Percentiles rank a stretch among this genome's conserved stretches.
These are phyloP conservation scores for Strigomonas galati DNA, from an alignment of 208 protist genomes.

Conservation along the genomic window DNA sequence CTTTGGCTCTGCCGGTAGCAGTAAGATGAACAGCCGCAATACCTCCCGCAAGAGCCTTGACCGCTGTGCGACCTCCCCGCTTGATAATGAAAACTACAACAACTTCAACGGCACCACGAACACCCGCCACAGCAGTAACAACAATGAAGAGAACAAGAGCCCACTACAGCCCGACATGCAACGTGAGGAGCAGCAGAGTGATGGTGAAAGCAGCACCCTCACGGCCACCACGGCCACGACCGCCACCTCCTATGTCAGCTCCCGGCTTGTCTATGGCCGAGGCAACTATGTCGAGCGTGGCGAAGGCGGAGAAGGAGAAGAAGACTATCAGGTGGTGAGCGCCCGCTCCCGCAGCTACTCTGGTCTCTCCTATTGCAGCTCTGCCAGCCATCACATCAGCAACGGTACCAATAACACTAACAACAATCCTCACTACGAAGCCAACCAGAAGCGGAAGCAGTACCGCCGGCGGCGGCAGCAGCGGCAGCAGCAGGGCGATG, in stretches of 20 bases:
- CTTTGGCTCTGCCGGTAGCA: too few species aligned
- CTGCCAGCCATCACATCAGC: neutral
- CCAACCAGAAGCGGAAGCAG: neutral
- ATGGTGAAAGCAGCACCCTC: neutral
- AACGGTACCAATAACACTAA: neutral
- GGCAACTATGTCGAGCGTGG: constrained; percentile 15
- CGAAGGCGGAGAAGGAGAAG: neutral
- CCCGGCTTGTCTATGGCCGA: constrained; percentile 24
- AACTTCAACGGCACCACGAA: too few species aligned
- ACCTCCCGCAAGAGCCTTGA: too few species aligned
- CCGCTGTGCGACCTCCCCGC: too few species aligned
- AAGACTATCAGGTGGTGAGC: neutral
- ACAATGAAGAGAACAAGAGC: neutral
- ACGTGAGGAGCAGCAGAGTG: neutral
- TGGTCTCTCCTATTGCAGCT: neutral
- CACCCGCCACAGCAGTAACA: neutral
- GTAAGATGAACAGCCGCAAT: too few species aligned
- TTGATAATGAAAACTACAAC: too few species aligned
- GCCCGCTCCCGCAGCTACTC: constrained; percentile 1
- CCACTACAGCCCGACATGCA: too few species aligned
- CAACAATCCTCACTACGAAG: neutral
- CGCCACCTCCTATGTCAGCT: constrained; percentile 16
- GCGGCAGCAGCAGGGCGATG: neutral
- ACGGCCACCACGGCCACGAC: constrained; percentile 2
- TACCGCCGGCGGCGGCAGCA: constrained; percentile 8